Base-by-base conservation (phyloP, 2,329 filamentous ascomycete species). In the Sarocladium kiliense region DNA sequence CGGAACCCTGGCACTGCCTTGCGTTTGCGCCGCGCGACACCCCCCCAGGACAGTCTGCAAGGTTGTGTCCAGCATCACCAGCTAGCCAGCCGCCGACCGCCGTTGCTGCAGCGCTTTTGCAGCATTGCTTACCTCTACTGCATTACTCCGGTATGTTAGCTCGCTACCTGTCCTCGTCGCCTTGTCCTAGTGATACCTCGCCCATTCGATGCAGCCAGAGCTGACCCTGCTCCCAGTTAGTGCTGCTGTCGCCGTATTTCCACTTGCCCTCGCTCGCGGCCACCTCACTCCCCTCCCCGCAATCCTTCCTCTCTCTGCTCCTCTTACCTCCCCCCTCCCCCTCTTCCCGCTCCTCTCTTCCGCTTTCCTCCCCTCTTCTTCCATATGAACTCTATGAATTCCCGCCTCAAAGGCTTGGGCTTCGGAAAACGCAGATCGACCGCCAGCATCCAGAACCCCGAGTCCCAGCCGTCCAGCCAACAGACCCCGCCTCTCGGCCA, bases 371-470 rank as follows among this genome's bases (percentile, higher is more conserved):
- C 61, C 61, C 60, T 60, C 61, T 61, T 60, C 63, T 70, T 69
- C 71, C 68, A 68, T 71, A 88, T 89, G 86, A 88, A 82, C 81
- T 89, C 85, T 80, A 82, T 88, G 83, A 89, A 89, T 79, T 82
- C 84, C 71, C 85, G 87, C 74, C 84, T 90, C 72, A 88, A 89
- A 79, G 82, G 82, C 79, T 81, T 91, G 77, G 86, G 88, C 75
- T 88, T 89, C 79, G 87, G 86, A 76, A 89, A 88, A 82, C 86
- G 88, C 74, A 88, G 85, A 78, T 87, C 86, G 66, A 78, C 78
- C 66, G 78, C 79, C 70, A 83, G 78, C 71, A 81, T 82, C 65
- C 77, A 80, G 62, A 74, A 72, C 67, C 68, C 73, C 68, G 74
- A 79, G 19, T 53, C 47, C 53, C 41, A 57, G 45, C 21, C 41